Conservation (phyloP, 352 stramenopile species). For the Pilasporangium apinafurcum region DNA sequence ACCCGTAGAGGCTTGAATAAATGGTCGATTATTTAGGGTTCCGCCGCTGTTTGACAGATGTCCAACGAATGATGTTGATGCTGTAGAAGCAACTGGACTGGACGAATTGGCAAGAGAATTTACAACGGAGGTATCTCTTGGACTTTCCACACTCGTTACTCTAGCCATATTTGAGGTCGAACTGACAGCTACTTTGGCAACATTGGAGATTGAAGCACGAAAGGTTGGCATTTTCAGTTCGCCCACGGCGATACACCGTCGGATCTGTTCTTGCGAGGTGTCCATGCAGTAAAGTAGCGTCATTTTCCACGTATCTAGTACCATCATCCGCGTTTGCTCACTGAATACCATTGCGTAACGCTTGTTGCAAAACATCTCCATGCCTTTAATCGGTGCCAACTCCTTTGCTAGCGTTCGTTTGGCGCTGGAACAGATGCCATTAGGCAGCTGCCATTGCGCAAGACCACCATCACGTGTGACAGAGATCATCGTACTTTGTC, state of each 20-base stretch:
- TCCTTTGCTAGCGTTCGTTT: slow-evolving; percentile 47
- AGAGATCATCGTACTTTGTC: slow-evolving; percentile 63
- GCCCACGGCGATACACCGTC: slow-evolving; percentile 53
- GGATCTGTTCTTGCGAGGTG: slow-evolving; percentile 75
- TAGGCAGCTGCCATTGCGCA: slow-evolving; percentile 62
- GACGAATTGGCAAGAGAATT: slow-evolving; percentile 2
- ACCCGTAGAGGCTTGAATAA: neutral
- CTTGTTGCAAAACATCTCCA: slow-evolving; percentile 71
- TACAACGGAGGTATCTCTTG: no score
- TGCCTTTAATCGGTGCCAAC: slow-evolving; percentile 51
- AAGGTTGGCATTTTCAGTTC: slow-evolving; percentile 35
- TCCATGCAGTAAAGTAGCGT: slow-evolving; percentile 63
- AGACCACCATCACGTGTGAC: slow-evolving; percentile 46
- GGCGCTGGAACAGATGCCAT: slow-evolving; percentile 48
- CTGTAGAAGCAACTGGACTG: no score
- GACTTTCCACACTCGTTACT: no score
- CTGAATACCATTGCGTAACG: slow-evolving; percentile 67
- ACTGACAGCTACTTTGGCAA: neutral
- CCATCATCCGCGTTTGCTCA: slow-evolving; percentile 67
- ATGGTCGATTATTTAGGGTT: slow-evolving; percentile 7
- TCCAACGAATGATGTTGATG: no score
- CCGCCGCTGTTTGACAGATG: no score
- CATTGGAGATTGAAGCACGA: neutral
- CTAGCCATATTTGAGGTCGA: no score
- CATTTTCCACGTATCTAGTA: slow-evolving; percentile 76